Evolutionary conservation across 73 alveolate species (phyloP).

Genomic region (Paramecium tetraurelia): DNA sequence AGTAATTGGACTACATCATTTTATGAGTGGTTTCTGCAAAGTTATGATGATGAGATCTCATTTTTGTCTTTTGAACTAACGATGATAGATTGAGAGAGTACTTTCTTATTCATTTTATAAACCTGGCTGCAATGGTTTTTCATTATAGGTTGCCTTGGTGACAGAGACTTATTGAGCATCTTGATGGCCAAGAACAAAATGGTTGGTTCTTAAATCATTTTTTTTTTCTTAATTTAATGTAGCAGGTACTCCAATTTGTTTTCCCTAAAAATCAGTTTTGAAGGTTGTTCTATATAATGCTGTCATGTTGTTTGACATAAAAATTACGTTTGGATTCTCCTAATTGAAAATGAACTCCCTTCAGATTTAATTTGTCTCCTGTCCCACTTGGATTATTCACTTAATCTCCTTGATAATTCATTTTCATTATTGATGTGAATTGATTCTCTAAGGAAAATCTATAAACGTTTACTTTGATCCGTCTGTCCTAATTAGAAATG

Average conservation of each 20-base stretch:
- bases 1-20: constrained; percentile 53
- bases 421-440: constrained; percentile 43
- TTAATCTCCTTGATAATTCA: neutral
- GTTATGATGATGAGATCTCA: constrained; percentile 65
- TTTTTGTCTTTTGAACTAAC: constrained; percentile 26
- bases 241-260: neutral
- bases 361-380: constrained; percentile 20
- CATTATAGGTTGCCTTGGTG: constrained; percentile 12
- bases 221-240: constrained; percentile 40
- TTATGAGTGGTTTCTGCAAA: constrained; percentile 47
- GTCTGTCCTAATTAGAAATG: constrained; percentile 24
- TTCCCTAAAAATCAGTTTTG: constrained; percentile 14
- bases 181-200: constrained; percentile 58
- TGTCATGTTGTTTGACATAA: neutral
- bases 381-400: neutral
- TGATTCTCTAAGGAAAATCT: neutral
- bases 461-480: neutral
- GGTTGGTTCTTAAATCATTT: constrained; percentile 55
- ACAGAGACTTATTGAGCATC: constrained; percentile 16
- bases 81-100: neutral
- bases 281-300: neutral
- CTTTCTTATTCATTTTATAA: constrained; percentile 56
- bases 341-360: constrained; percentile 5
- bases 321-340: neutral
- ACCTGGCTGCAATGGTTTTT: constrained; percentile 49